Evolutionary conservation across 257 asterid species (phyloP), one percentile per base, ranked within the genome.

Genomic region (Fraxinus quadrangulata): DNA sequence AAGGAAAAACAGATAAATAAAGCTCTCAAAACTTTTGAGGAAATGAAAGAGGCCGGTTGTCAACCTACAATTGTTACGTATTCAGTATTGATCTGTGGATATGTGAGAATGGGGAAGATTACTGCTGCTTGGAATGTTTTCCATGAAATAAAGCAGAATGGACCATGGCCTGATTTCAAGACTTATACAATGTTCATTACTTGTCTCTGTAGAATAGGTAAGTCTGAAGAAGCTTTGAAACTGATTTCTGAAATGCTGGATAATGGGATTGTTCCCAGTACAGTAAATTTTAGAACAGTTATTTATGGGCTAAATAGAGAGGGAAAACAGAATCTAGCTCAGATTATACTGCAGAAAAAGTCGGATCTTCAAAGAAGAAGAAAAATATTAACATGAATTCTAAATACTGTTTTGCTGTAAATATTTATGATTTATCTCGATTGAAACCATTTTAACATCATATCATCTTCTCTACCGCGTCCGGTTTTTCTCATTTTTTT

Each of bases 111-210:
- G 84, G 98, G 90, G 73, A 84, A 81, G 80, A 85, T 73, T 21
- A 37, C 66, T 0, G 93, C 91, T 16, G 97, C 97, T 76, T 86
- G 90, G 92, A 73, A 77, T 61, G 88, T 92, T 77, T 91, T 90
- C 77, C 70, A 83, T 63, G 75, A 56, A 56, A 78, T 92, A 67
- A 94, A 80, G 79, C 56, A 47, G 79, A 71, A 87, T 7, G 97
- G 98, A 14, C 91, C 93, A 2, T 67, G 39, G 2, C 98, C 97
- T 26, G 98, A 94, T 83, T 94, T 92, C 71, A 92, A 86, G 87
- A 84, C 96, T 21, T 92, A 94, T 40, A 87, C 98, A 0, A 92
- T 90, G 96, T 86, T 92, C 69, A 86, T 94, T 49, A 74, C 83
- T 68, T 88, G 97, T 79, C 90, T 94, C 1, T 89, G 97, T 84